Base-by-base conservation (phyloP, 306 rosid genomes). In the Malus fusca region DNA sequence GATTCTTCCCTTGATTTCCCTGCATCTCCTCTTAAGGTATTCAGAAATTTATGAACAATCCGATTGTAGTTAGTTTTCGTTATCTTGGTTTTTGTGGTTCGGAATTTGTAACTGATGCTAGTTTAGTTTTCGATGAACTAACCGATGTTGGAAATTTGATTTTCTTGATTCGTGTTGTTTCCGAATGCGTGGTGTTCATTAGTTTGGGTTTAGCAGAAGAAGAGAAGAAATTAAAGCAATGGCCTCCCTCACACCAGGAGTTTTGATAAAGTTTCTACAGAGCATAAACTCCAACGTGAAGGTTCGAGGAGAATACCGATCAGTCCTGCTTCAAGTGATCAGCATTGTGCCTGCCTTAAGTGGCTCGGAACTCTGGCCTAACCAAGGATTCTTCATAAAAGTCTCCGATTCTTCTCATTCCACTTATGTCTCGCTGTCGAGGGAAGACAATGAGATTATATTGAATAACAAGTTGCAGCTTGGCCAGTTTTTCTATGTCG, bases 351-450 rank as follows among this genome's bases (percentile, higher is more conserved):
- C 97, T 12, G 97, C 96, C 22, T 85, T 95, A 66, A 80, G 81
- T 10, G 99, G 97, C n/a, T 90, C 90, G 0, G 99, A 90, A 68
- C 65, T 95, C 23, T 95, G 97, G 97, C 97, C 97, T 66, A 89
- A 95, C 74, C 90, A 84, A 61, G 93, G 99, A 25, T 95, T 90
- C 90, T 95, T 90, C 80, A 28, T 95, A 11, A 95, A 95, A 85
- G 96, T 95, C 42, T 95, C 99, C 0, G 97, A 95, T 75, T 95
- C 99, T 44, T 90, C 97, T 51, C 97, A 92, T 74, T 90, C 97
- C 40, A 95, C 96, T 72, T 90, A 89, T 70, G 96, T 91, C 59
- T 87, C 97, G 14, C 88, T 92, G 48, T 90, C 96, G 9, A 88
- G 84, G 78, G 88, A 92, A 65, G 97, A 88, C 88, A 89, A 82